Base-by-base conservation (phyloP, 106 monocot genomes). In the Phalaenopsis aphrodite region DNA sequence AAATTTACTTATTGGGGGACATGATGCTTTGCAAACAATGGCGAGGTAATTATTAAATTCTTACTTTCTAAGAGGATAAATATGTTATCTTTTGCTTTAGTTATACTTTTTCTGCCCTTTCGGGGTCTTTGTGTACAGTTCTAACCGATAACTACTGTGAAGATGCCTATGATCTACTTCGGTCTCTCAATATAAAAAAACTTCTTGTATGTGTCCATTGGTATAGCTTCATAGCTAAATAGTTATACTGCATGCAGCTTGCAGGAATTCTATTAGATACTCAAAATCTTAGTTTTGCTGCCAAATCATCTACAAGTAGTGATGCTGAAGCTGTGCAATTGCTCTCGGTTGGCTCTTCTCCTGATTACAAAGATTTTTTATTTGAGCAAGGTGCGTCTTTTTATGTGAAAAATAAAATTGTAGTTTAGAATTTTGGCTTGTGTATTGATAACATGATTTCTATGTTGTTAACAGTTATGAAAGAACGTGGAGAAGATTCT, bases 221-320 rank as follows among this genome's bases (percentile, higher is more conserved):
- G 46, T 41, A 58, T 30, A 57, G 23, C 9, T 73, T 42, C 42
- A 7, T 81, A 17, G 3, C 8, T 81, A 57, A 30, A 56, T 12
- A 41, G 8, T 47, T 80, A 55, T 41, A 36, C 19, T 57, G n/a
- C 72, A 77, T 56, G 45, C 81, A 90, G 90, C 85, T 90, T 79
- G 87, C 90, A 78, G 90, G 90, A 24, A 86, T 90, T 69, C 73
- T 90, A 24, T 82, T 88, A 75, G 90, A 90, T 78, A 90, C 87
- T 24, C 79, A 81, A 17, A 90, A 90, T 65, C 77, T 90, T 55
- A 75, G 80, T 58, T 76, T 18, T 73, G 17, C 73, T 49, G 71
- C 47, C 36, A 86, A 76, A 41, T 69, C 77, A 46, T 76, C n/a
- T 57, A 86, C 82, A 73, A 84, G 82, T 18, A 83, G 87, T 64